phyloP scores from a whole-genome alignment of 129 eudicot species.

The Escallonia rubra region DNA sequence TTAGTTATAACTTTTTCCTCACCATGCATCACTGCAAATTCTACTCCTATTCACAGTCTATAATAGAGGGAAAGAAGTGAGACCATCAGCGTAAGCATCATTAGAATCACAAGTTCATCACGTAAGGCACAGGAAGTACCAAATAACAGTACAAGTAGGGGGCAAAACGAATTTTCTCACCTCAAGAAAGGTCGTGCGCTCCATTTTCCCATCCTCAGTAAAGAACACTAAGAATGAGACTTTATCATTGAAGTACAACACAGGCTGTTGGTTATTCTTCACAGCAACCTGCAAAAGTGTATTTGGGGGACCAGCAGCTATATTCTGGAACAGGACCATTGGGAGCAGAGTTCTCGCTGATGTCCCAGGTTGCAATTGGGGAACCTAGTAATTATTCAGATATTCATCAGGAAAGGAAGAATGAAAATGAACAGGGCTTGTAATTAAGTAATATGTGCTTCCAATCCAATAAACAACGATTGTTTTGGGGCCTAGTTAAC shows the following conservation, averaged over 20 bases:
- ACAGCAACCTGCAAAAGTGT: constrained; percentile 84
- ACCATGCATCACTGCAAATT: no score
- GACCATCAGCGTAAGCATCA: no score
- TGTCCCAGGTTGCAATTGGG: constrained; percentile 80
- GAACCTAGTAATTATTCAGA: constrained; percentile 31
- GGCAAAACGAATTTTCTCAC: constrained; percentile 20
- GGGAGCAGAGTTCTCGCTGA: constrained; percentile 78
- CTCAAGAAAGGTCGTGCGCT: constrained; percentile 84
- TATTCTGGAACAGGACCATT: constrained; percentile 76
- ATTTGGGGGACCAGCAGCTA: constrained; percentile 78
- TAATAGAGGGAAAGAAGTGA: no score
- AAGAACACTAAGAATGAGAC: constrained; percentile 55
- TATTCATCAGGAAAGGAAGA: no score
- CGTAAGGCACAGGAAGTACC: no score
- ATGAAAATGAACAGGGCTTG: no score
- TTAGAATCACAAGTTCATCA: no score
- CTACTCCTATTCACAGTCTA: no score
- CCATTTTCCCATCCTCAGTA: constrained; percentile 91
- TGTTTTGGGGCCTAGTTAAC: no score
- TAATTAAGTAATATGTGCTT: not conserved
- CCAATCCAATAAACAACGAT: not conserved
- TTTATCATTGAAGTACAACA: constrained; percentile 81
- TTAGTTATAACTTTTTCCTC: no score
- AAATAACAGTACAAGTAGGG: no score
- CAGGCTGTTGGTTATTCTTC: constrained; percentile 86